These are phyloP conservation scores for Pugionium cornutum DNA, from an alignment of 345 rosid species.

Conservation along the genomic window DNA sequence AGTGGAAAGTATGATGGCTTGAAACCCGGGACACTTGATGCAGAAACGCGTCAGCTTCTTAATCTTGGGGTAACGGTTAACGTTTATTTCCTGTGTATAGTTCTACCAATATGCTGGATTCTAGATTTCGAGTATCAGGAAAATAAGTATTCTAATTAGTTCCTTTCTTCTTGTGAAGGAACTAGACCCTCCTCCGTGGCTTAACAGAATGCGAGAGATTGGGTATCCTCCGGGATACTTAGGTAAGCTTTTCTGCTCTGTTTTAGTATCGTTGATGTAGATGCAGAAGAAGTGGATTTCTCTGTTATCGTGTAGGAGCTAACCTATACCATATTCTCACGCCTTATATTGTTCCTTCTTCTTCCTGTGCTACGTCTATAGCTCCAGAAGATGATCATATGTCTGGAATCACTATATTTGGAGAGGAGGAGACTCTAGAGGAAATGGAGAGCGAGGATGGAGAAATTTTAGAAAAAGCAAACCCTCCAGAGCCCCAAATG, in stretches of 20 bases:
- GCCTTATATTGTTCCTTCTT: slow-evolving; percentile 4
- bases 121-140: not conserved
- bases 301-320: not conserved
- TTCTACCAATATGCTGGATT: not conserved
- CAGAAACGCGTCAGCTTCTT: slow-evolving; percentile 79
- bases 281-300: slow-evolving; percentile 7
- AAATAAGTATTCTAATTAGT: not conserved
- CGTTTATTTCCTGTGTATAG: not conserved
- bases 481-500: slow-evolving; percentile 43
- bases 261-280: slow-evolving; percentile 1
- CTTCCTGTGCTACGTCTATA: slow-evolving; percentile 33
- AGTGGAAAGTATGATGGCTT: slow-evolving; percentile 84
- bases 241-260: slow-evolving; percentile 49
- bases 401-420: slow-evolving; percentile 81
- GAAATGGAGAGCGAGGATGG: slow-evolving; percentile 65
- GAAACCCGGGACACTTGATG: slow-evolving; percentile 78
- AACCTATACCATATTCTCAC: slow-evolving; percentile 8
- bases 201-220: slow-evolving; percentile 87
- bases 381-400: slow-evolving; percentile 67
- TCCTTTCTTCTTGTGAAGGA: slow-evolving; percentile 51
- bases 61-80: slow-evolving; percentile 73
- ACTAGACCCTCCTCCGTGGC: slow-evolving; percentile 99
- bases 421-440: slow-evolving; percentile 45
- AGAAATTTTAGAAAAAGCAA: slow-evolving; percentile 54
- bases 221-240: slow-evolving; percentile 99